phyloP scores from a whole-genome alignment of 495 filamentous ascomycete species.

The Massariosphaeria phaeospora region DNA sequence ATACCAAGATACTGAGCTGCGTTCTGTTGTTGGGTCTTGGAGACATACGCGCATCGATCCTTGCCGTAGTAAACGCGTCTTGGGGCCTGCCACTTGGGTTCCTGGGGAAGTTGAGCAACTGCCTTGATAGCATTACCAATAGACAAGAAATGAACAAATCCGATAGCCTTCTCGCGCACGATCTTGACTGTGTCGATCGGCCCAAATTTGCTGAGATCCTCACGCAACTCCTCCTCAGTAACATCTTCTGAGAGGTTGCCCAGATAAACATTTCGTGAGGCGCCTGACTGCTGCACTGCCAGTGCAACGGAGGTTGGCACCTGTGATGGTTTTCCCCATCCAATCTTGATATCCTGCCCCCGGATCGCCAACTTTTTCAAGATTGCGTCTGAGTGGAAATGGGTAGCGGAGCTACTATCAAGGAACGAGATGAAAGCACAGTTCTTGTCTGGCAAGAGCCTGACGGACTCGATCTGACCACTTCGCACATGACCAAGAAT shows the following conservation, averaged over 20 bases:
- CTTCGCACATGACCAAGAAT: slow-evolving; percentile 95
- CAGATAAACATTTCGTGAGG: slow-evolving; percentile 96
- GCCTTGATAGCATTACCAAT: slow-evolving; percentile 98
- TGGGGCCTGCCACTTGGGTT: slow-evolving; percentile 92
- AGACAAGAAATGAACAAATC: slow-evolving; percentile 95
- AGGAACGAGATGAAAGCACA: slow-evolving; percentile 99
- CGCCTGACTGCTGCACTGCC: slow-evolving; percentile 93
- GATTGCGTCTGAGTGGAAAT: slow-evolving; percentile 99
- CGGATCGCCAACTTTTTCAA: slow-evolving; percentile 97
- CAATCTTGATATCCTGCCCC: slow-evolving; percentile 98
- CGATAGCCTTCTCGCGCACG: slow-evolving; percentile 96
- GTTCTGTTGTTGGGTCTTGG: slow-evolving; percentile 99
- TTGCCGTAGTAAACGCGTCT: slow-evolving; percentile 97
- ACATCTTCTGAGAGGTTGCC: slow-evolving; percentile 89
- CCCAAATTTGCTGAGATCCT: slow-evolving; percentile 94
- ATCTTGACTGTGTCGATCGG: slow-evolving; percentile 97
- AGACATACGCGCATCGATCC: slow-evolving; percentile 96
- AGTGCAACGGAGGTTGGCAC: slow-evolving; percentile 95
- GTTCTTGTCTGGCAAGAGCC: slow-evolving; percentile 96
- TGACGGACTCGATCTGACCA: slow-evolving; percentile 96
- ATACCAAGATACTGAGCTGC: slow-evolving; percentile 97
- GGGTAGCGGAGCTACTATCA: slow-evolving; percentile 91
- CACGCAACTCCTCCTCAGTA: slow-evolving; percentile 83
- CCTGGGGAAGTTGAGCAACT: slow-evolving; percentile 93
- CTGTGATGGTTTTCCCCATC: slow-evolving; percentile 98